A percentile compares a stretch with the other conserved stretches of the same genome.
Conservation (phyloP, 306 rosid genomes). For the Corylus heterophylla region DNA sequence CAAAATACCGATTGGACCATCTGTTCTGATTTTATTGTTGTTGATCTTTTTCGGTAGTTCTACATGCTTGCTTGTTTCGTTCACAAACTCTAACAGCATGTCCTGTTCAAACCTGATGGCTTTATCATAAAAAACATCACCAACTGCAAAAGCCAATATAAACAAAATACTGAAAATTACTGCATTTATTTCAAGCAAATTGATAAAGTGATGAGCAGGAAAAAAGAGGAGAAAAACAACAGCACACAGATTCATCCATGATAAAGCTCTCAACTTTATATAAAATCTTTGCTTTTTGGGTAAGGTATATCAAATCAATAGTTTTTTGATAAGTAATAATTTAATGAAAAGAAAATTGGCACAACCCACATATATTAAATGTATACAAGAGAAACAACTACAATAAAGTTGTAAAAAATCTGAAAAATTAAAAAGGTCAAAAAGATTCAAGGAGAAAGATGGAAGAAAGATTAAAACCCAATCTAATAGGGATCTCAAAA, state of each 20-base stretch:
- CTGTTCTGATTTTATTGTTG: conserved; percentile 40
- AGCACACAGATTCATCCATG: background rate
- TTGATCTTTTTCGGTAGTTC: conserved; percentile 48
- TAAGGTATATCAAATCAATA: background rate
- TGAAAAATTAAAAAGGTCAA: too few species aligned
- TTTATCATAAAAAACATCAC: conserved; percentile 38
- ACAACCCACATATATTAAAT: too few species aligned
- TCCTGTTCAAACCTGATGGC: conserved; percentile 57
- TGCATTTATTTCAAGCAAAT: conserved; percentile 15
- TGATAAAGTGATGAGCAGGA: background rate
- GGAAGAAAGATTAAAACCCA: too few species aligned
- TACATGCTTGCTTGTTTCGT: conserved; percentile 48
- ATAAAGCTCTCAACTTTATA: background rate
- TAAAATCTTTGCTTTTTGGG: background rate
- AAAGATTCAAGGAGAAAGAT: too few species aligned
- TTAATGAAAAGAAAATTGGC: too few species aligned
- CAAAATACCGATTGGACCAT: conserved; percentile 44
- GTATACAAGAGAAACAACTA: too few species aligned
- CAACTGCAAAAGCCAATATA: conserved; percentile 17
- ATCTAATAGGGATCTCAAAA: too few species aligned
- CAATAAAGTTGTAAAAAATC: too few species aligned
- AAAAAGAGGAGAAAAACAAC: background rate
- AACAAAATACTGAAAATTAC: conserved; percentile 8
- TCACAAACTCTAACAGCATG: conserved; percentile 41
- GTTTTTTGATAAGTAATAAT: too few species aligned